Base-by-base conservation (phyloP, 495 filamentous ascomycete species). In the Monascus purpureus region DNA sequence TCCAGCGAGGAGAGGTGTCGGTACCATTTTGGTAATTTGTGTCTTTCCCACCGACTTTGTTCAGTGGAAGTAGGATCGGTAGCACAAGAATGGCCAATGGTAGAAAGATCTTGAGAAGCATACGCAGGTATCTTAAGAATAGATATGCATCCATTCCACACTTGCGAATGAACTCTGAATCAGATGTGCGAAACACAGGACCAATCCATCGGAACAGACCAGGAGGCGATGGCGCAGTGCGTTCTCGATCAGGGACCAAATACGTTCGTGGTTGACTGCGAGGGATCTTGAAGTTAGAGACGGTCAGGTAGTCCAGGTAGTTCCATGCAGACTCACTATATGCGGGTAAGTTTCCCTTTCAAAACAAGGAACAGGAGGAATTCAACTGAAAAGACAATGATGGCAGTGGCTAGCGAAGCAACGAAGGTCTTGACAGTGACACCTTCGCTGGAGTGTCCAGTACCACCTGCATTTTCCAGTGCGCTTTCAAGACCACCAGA, bases 111-210 rank as follows among this genome's bases (percentile, higher is more conserved):
- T 92, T 80, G 23, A 97, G 69, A 2, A 97, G 72, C 52, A 93
- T 90, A 34, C 88, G 82, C 11, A 97, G 67, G 50, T 93, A 97
- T 33, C 92, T 82, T 1, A 97, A 67, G 59, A 96, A 97, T 56
- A 97, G 93, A 62, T 95, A 97, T 45, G 92, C 88, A 55, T 97
- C 90, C 24, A 97, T 70, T 4, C 90, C 90, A 52, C 84, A 93
- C 55, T 93, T 94, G 24, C 82, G 77, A 38, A 95, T 90, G 48
- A 95, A 79, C 40, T 93, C 83, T n/a, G 80, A 66, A 53, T 85
- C 78, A 28, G 72, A 68, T 33, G 83, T 83, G 46, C 67, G 73
- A 55, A 90, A 82, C 20, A 93, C 68, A 16, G 76, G 67, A 15
- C 54, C 53, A 24, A 87, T 50, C 70, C 86, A 79, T 36, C 61